A percentile compares a stretch with the other conserved stretches of the same genome.
phyloP scores from a whole-genome alignment of 257 asterid genomes.

The Rubia yunnanensis region DNA sequence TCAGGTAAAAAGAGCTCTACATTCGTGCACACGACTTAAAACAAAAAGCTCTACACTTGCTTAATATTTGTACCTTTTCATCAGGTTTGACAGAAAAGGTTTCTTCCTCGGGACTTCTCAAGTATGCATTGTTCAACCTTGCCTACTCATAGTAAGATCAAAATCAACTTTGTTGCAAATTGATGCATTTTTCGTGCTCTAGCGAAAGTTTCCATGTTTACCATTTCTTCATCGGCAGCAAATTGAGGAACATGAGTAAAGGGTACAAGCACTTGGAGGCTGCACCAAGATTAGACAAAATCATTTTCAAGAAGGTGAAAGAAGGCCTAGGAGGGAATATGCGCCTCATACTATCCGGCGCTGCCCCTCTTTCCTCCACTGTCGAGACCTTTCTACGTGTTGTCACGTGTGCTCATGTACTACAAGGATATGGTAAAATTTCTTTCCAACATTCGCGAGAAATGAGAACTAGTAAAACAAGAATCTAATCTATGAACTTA shows the following conservation, averaged over 20 bases:
- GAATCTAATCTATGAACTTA: too few species aligned
- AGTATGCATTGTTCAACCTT: slow-evolving; percentile 45
- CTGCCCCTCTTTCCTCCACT: slow-evolving; percentile 70
- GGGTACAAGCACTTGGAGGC: slow-evolving; percentile 71
- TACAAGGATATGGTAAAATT: slow-evolving; percentile 69
- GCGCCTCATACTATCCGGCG: slow-evolving; percentile 78
- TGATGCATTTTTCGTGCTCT: too few species aligned
- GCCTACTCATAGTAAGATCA: slow-evolving; percentile 69
- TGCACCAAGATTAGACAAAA: slow-evolving; percentile 61
- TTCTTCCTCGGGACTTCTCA: slow-evolving; percentile 49
- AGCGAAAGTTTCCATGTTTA: neutral
- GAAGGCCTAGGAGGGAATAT: slow-evolving; percentile 79
- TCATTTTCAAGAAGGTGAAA: slow-evolving; percentile 64
- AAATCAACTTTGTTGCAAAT: neutral
- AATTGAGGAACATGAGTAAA: slow-evolving; percentile 50
- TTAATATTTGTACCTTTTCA: slow-evolving; percentile 2
- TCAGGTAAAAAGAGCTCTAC: slow-evolving; percentile 31
- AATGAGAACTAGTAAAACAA: neutral
- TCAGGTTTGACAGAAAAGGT: slow-evolving; percentile 64
- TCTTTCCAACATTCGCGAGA: neutral
- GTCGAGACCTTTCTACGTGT: slow-evolving; percentile 82
- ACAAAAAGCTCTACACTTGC: neutral
- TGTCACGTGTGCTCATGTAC: slow-evolving; percentile 70
- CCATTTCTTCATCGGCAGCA: slow-evolving; percentile 36
- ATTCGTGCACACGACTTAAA: neutral